phyloP scores from a whole-genome alignment of 345 rosid genomes.

The Citropsis articulata region DNA sequence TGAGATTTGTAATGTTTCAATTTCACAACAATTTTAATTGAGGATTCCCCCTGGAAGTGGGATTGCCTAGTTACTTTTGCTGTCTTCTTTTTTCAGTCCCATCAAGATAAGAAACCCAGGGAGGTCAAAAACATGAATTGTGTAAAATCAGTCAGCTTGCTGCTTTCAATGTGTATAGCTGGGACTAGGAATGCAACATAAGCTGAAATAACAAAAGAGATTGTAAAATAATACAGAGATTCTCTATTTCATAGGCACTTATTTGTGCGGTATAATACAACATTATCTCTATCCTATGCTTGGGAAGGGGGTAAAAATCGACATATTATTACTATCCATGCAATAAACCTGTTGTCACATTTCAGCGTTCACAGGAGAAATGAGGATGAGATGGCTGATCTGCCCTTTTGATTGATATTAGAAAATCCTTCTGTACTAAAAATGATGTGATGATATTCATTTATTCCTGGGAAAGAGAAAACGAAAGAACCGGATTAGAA shows the following conservation, averaged over 20 bases:
- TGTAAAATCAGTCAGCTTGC: too few relatives aligned
- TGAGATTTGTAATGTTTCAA: too few relatives aligned
- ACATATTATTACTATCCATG: too few relatives aligned
- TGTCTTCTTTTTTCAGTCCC: not conserved
- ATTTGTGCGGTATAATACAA: not conserved
- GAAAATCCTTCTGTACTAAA: not conserved
- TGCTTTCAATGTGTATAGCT: too few relatives aligned
- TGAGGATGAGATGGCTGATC: not conserved
- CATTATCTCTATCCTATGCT: not conserved
- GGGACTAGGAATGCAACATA: too few relatives aligned
- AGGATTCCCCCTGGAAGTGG: not conserved
- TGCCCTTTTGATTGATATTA: not conserved
- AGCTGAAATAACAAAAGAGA: not conserved
- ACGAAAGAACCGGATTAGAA: not conserved
- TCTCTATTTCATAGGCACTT: not conserved
- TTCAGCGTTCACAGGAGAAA: not conserved
- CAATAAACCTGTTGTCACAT: too few relatives aligned
- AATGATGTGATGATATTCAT: not conserved
- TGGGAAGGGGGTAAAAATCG: too few relatives aligned
- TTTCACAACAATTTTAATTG: too few relatives aligned
- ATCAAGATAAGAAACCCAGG: too few relatives aligned
- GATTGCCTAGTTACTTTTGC: not conserved
- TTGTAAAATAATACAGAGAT: not conserved
- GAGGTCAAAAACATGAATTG: too few relatives aligned
- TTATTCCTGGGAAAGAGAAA: conserved; percentile 11